Evolutionary conservation across 2,329 filamentous ascomycete genomes (phyloP), one percentile per base, ranked within the genome.

Genomic region (Alternaria sp.): DNA sequence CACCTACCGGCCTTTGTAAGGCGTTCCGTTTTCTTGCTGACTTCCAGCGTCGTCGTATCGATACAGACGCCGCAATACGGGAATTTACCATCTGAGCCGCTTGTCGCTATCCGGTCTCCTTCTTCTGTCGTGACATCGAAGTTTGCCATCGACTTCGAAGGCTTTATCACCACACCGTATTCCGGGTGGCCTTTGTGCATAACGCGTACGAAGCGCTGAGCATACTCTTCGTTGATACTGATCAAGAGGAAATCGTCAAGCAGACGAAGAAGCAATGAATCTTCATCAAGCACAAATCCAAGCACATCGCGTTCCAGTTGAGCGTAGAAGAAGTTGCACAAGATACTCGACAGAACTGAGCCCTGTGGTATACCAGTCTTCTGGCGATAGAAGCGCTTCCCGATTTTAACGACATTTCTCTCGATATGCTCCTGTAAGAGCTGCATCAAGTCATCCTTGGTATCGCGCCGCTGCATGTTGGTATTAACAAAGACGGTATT

Each of bases 321-420:
- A 6, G 92, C 94, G 76, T 99, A 99, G 79, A 98, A 97, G 80
- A 97, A 95, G 80, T 93, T 98, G 84, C 96, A 98, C 6, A 99
- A 84, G 44, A 93, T 84, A 46, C 91, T 92, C 0, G 94, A 97
- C 6, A 99, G 78, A 1, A 97, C 87, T 0, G 94, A 97, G 8
- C 96, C 96, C 78, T 99, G 96, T 0, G 96, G 94, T 43, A 99
- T 98, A 13, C 96, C 96, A 21, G 86, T 83, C 77, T 90, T 95
- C 77, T 99, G 96, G 23, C 93, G 88, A 77, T 96, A 97, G 77
- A 90, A 93, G 69, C 90, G 92, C 81, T 93, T 95, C 51, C 93
- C 94, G 43, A 98, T 90, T 74, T 92, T 93, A 73, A 99, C 89
- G 25, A 97, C 84, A 74, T 98, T 97, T 62, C 89, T 85, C 65